Conservation (phyloP, 345 rosid species). For the sweet orange (Citrus sinensis) region DNA sequence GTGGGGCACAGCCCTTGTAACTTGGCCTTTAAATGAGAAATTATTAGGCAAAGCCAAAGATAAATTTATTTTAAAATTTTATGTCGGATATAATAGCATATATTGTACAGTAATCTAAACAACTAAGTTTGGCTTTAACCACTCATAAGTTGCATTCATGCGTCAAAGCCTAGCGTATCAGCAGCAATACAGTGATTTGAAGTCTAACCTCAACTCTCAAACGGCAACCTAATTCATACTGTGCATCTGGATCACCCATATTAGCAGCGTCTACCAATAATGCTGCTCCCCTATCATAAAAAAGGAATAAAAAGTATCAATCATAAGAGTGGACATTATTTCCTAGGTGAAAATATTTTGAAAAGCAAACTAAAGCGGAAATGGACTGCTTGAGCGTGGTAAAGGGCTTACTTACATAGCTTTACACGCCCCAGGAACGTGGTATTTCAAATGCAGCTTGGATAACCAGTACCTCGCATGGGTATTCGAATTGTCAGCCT, state of each 20-base stretch:
- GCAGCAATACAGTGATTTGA: not conserved
- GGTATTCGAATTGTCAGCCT: conserved; percentile 71
- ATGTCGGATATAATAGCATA: not conserved
- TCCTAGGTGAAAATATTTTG: not conserved
- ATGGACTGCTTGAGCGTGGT: not conserved
- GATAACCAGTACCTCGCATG: conserved; percentile 88
- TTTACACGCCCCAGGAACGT: conserved; percentile 78
- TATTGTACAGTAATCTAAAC: not conserved
- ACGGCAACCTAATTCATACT: conserved; percentile 77
- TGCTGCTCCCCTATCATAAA: conserved; percentile 70
- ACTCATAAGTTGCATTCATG: not conserved
- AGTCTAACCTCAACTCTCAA: conserved; percentile 75
- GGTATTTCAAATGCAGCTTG: conserved; percentile 79
- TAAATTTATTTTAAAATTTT: not conserved
- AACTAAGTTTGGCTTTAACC: not conserved
- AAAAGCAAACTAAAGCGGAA: not conserved
- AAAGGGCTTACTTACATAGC: conserved; percentile 59
- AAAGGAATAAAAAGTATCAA: conserved; percentile 1
- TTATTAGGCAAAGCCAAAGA: not conserved
- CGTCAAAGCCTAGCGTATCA: not conserved
- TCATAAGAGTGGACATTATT: not conserved
- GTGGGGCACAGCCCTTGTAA: not conserved
- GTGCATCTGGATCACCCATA: conserved; percentile 94
- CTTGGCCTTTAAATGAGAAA: not conserved
- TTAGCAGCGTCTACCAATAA: conserved; percentile 90